phyloP scores from a whole-genome alignment of 768 basidiomycete genomes.

The Tricholoma bakamatsutake region DNA sequence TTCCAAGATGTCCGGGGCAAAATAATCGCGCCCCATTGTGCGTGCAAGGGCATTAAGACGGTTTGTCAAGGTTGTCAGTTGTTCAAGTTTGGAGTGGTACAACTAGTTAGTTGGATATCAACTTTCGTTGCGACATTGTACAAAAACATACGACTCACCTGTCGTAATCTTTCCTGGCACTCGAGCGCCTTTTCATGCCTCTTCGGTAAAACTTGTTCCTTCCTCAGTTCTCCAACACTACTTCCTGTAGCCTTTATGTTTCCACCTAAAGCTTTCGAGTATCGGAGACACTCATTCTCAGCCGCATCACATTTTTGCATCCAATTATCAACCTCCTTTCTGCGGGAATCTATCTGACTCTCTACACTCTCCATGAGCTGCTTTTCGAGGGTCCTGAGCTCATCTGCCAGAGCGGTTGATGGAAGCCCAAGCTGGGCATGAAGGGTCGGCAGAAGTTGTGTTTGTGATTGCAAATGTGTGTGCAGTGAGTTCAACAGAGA shows the following conservation, averaged over 20 bases:
- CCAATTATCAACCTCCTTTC: conserved; percentile 77
- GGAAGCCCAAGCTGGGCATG: conserved; percentile 85
- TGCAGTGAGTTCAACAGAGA: conserved; percentile 73
- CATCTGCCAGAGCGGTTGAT: conserved; percentile 72
- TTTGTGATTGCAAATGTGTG: conserved; percentile 73
- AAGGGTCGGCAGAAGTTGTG: conserved; percentile 73
- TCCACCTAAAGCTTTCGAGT: conserved; percentile 65
- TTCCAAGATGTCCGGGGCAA: conserved; percentile 47
- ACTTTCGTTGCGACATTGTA: neutral
- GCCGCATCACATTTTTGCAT: conserved; percentile 53
- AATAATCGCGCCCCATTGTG: conserved; percentile 58
- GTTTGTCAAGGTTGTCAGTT: conserved; percentile 63
- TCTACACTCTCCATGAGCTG: conserved; percentile 75
- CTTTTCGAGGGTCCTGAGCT: conserved; percentile 66
- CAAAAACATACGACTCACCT: conserved; percentile 40
- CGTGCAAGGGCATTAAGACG: conserved; percentile 55
- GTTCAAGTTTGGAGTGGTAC: conserved; percentile 75
- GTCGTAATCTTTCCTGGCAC: conserved; percentile 73
- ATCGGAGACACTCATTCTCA: conserved; percentile 60
- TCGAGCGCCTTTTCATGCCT: conserved; percentile 63
- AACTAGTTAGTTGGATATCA: conserved; percentile 30
- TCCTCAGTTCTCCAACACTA: conserved; percentile 62
- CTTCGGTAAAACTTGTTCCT: conserved; percentile 66
- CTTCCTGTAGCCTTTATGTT: conserved; percentile 61
- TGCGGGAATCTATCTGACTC: conserved; percentile 57